Conservation (phyloP, 345 rosid genomes). For the Aquilaria malaccensis region DNA sequence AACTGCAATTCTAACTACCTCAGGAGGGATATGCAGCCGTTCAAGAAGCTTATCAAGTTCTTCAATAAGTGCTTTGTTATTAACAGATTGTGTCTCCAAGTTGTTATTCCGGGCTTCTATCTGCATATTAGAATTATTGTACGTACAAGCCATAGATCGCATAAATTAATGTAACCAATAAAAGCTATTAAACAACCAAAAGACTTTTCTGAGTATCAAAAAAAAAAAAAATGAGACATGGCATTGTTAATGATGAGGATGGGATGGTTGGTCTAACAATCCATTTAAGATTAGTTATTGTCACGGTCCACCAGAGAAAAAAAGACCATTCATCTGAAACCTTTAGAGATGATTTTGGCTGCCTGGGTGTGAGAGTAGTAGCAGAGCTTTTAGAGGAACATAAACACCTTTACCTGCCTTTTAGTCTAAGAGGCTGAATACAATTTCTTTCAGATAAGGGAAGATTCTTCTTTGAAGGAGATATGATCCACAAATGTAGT, state of each 20-base stretch:
- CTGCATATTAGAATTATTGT: slow-evolving; percentile 32
- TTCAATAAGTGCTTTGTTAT: slow-evolving; percentile 73
- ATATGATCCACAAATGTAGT: too few species aligned
- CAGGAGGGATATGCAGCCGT: slow-evolving; percentile 66
- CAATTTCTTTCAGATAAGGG: too few species aligned
- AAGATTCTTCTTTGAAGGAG: too few species aligned
- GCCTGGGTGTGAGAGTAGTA: too few species aligned
- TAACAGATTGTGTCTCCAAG: slow-evolving; percentile 89
- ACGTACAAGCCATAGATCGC: background rate
- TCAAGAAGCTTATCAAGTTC: slow-evolving; percentile 87
- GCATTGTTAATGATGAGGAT: too few species aligned
- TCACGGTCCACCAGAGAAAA: background rate
- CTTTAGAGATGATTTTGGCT: background rate
- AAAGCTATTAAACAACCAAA: background rate
- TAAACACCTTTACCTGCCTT: too few species aligned
- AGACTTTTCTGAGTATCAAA: background rate
- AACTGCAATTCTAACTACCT: slow-evolving; percentile 27
- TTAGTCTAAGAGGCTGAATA: too few species aligned
- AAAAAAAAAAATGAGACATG: background rate
- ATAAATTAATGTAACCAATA: slow-evolving; percentile 1
- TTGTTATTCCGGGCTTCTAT: slow-evolving; percentile 91
- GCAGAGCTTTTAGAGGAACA: too few species aligned
- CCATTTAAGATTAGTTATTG: background rate
- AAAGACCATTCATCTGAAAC: background rate
- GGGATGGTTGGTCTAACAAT: too few species aligned